Evolutionary conservation across 176 grass and related monocot genomes (phyloP), one percentile per base, ranked within the genome.

Genomic region (Zizania latifolia): DNA sequence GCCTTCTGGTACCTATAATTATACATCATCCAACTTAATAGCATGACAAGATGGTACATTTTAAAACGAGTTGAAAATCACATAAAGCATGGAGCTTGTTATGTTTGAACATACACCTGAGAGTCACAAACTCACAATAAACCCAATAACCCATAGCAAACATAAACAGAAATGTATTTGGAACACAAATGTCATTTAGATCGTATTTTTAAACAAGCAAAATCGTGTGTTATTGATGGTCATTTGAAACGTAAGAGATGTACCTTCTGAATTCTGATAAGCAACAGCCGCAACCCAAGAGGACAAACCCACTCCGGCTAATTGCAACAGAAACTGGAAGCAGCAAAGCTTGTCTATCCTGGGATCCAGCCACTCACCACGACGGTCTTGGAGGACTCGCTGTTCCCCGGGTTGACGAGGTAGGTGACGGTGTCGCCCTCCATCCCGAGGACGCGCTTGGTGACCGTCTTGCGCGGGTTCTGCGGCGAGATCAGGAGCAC

Each of bases 1-100:
- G 14, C 89, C 91, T 71, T 89, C 38, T 13, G 91, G 94, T 53
- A 98, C 88, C 94, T 94, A 78, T 16, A 93, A 81, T 68, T 37
- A 71, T 45, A 29, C 34, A 28, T 57, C 22, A 2, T 14, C 12
- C 17, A 53, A 24, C 50, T 30, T 32, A 84, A 60, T 58, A 71
- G 17, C 43, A 63, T 45, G 23, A 35, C 24, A 21, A 55, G 48
- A 59, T 57, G 3, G 2, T 21, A 38, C 10, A 43, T 75, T 59
- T 65, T 14, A n/a, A 35, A 86, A 46, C 6, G 5, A 51, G 70
- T 70, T n/a, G 28, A 32, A 69, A 74, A 70, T 34, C 19, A 34
- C 50, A 69, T 2, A 61, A 61, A 29, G 17, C 11, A 78, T 39
- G 40, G 22, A 41, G 63, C 11, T 15, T 30, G 0, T 51, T 27